Conservation (phyloP, 2,329 filamentous ascomycete genomes). For the Mariannaea elegans region DNA sequence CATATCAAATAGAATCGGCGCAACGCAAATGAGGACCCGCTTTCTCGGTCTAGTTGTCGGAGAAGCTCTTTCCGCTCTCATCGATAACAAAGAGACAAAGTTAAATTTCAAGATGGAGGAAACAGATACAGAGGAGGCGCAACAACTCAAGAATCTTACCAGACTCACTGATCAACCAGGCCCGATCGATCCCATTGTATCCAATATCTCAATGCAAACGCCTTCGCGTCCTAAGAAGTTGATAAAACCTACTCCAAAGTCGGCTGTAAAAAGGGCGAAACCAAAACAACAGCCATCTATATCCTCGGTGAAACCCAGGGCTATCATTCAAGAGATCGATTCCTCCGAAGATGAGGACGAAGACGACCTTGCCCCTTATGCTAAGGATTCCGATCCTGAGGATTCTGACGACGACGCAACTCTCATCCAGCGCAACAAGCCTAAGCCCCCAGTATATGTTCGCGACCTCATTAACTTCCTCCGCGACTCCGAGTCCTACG, state of each 20-base stretch:
- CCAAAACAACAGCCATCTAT: constrained; percentile 42
- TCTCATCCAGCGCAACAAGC: constrained; percentile 82
- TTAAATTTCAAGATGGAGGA: constrained; percentile 89
- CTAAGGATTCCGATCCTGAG: constrained; percentile 87
- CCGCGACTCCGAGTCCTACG: constrained; percentile 82
- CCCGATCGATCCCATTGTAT: constrained; percentile 59
- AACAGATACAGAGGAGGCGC: constrained; percentile 74
- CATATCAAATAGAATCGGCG: constrained; percentile 84
- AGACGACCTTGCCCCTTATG: constrained; percentile 78
- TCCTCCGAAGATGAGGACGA: constrained; percentile 68
- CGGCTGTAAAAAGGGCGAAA: constrained; percentile 36
- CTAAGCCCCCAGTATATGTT: constrained; percentile 87
- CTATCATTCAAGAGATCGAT: constrained; percentile 73
- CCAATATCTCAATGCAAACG: constrained; percentile 12
- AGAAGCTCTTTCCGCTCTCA: constrained; percentile 71
- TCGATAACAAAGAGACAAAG: constrained; percentile 73
- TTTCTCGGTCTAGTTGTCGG: constrained; percentile 91
- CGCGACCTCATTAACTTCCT: constrained; percentile 83
- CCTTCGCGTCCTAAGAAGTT: constrained; percentile 11
- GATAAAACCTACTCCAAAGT: constrained; percentile 2
- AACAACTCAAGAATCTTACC: constrained; percentile 77
- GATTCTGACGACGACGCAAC: constrained; percentile 96
- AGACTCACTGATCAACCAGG: constrained; percentile 71
- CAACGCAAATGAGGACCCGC: constrained; percentile 77
- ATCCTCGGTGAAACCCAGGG: constrained; percentile 45